Evolutionary conservation across 2,329 filamentous ascomycete species (phyloP), one percentile per base, ranked within the genome.

Genomic region (Paramyrothecium roridum): DNA sequence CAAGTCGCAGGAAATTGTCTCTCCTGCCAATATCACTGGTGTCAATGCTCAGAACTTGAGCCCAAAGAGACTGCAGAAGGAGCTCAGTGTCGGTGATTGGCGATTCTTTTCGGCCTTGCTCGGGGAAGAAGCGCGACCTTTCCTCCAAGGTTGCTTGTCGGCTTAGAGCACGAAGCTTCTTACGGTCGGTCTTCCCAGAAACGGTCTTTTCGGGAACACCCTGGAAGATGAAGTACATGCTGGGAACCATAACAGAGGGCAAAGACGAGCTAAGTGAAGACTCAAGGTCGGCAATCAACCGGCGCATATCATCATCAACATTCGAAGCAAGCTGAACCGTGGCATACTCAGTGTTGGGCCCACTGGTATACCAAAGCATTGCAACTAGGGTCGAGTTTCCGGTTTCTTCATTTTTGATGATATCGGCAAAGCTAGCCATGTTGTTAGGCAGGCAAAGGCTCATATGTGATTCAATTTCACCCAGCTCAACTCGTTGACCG

Each of bases 401-500:
- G 10, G 20, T 23, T 8, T 48, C 46, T 21, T 21, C 46, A 16
- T n/a, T 21, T 6, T 48, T 19, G 20, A 22, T 23, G n/a, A 48
- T 7, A 13, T 23, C 46, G 13, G 17, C 20, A 30, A 55, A 45
- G 21, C 37, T 34, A 13, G 48, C 13, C 46, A 48, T 20, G 22
- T 48, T 16, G 13, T 16, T 12, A 23, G 22, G 37, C 3, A 52
- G 43, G 8, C 20, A 47, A 2, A 48, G 21, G 8, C 48, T 33
- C 10, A 57, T 43, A 13, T 30, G 26, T 11, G 56, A 23, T 50
- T 62, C 60, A 19, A 62, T 53, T 23, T 62, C 56, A 49, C 53
- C 53, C 19, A 80, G 68, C 66, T 80, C 84, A 54, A 82, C 71
- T 52, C 80, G 66, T 54, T 76, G 83, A 47, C 84, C 85, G 26